Evolutionary conservation across 2,329 filamentous ascomycete genomes (phyloP).

Genomic region (Trichophyton schoenleinii): DNA sequence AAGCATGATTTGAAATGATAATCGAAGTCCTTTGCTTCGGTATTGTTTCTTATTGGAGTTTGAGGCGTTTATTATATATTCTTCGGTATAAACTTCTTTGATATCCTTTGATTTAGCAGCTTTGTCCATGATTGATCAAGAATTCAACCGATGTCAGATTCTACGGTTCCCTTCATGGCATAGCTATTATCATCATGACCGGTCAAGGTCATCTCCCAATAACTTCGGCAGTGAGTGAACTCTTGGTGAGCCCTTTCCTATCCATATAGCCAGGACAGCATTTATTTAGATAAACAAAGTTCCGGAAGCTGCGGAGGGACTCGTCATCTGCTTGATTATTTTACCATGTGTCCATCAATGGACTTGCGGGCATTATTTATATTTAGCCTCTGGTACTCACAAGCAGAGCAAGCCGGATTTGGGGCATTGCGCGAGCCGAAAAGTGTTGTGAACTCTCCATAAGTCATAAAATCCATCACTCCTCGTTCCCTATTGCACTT

Average conservation of each 20-base stretch:
- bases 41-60: neutral
- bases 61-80: neutral
- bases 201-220: neutral
- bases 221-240: no score
- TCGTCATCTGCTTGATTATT: neutral
- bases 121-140: neutral
- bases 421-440: neutral
- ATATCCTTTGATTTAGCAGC: neutral
- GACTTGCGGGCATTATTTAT: neutral
- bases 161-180: neutral
- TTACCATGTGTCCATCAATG: neutral
- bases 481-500: conserved; percentile 32
- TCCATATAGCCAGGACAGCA: neutral
- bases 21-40: neutral
- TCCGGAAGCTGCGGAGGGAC: neutral
- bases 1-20: conserved; percentile 1
- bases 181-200: neutral
- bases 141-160: neutral
- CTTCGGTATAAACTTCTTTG: conserved; percentile 1
- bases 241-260: no score
- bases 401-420: no score
- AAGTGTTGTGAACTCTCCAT: neutral
- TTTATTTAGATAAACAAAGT: neutral
- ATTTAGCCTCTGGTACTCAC: neutral
- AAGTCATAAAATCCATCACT: conserved; percentile 18